Evolutionary conservation across 2,329 filamentous ascomycete species (phyloP).

Genomic region (Tolypocladium cylindrosporum): DNA sequence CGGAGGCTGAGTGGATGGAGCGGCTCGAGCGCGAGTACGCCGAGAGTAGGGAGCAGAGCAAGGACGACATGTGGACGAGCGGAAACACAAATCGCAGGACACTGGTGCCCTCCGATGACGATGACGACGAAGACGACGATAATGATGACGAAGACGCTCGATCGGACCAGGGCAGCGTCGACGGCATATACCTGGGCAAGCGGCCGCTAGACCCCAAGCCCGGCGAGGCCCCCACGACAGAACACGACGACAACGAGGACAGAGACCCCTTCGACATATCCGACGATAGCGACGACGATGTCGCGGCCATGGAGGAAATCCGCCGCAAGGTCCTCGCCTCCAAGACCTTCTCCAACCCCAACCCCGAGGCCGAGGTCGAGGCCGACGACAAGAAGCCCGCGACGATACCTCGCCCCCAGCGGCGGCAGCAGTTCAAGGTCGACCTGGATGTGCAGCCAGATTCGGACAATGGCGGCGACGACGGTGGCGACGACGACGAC

Average conservation of each 20-base stretch:
- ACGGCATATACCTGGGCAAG: constrained; percentile 53
- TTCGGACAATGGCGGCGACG: constrained; percentile 48
- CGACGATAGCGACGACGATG: constrained; percentile 68
- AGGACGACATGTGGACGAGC: constrained; percentile 76
- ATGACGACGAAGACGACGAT: constrained; percentile 38
- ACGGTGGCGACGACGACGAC: constrained; percentile 53
- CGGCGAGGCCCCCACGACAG: constrained; percentile 2
- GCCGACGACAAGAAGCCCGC: constrained; percentile 37
- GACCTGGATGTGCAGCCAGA: constrained; percentile 51
- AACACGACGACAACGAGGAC: constrained; percentile 25
- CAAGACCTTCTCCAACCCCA: constrained; percentile 61
- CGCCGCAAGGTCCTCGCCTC: constrained; percentile 83
- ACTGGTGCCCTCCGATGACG: constrained; percentile 36
- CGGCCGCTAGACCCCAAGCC: constrained; percentile 23
- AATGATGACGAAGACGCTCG: constrained; percentile 28
- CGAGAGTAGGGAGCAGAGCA: constrained; percentile 61
- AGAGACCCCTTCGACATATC: constrained; percentile 67
- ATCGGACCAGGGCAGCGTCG: constrained; percentile 31
- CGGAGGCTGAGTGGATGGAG: constrained; percentile 79
- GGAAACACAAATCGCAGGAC: constrained; percentile 73
- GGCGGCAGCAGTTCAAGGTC: constrained; percentile 31
- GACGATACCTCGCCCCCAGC: constrained; percentile 50
- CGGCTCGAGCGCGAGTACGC: constrained; percentile 84
- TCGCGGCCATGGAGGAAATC: constrained; percentile 81
- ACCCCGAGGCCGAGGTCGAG: constrained; percentile 33